A percentile compares a stretch with the other conserved stretches of the same genome.
These are phyloP conservation scores for Epichloe sylvatica DNA, from an alignment of 2,329 filamentous ascomycete species.

Conservation along the genomic window DNA sequence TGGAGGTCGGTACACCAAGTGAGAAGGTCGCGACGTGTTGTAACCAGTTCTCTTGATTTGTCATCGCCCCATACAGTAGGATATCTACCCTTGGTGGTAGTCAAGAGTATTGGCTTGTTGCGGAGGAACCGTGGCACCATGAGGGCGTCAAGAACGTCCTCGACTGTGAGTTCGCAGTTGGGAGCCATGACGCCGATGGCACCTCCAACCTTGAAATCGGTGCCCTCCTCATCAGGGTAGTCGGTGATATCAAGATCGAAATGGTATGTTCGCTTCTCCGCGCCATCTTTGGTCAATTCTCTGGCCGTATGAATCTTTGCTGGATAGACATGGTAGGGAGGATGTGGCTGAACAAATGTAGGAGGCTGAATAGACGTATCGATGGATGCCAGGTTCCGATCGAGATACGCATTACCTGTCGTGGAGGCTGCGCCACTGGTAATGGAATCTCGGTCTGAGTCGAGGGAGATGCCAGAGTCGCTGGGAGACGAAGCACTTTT, in stretches of 20 bases:
- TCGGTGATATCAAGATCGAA: slow-evolving; percentile 95
- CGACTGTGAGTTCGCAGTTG: slow-evolving; percentile 63
- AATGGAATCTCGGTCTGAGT: slow-evolving; percentile 17
- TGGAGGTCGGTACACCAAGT: slow-evolving; percentile 94
- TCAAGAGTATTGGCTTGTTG: slow-evolving; percentile 67
- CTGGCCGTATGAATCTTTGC: slow-evolving; percentile 76
- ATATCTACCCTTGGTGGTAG: slow-evolving; percentile 74
- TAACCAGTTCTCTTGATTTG: slow-evolving; percentile 67
- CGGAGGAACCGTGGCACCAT: slow-evolving; percentile 69
- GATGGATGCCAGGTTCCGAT: slow-evolving; percentile 19
- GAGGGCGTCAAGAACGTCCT: slow-evolving; percentile 71
- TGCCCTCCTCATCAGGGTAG: slow-evolving; percentile 70
- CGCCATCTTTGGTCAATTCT: slow-evolving; percentile 74
- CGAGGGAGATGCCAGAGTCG: slow-evolving; percentile 35
- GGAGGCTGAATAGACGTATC: slow-evolving; percentile 61
- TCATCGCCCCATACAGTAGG: slow-evolving; percentile 97
- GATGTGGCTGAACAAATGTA: slow-evolving; percentile 83
- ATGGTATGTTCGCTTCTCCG: slow-evolving; percentile 94
- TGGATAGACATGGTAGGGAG: slow-evolving; percentile 80
- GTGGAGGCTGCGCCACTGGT: slow-evolving; percentile 17
- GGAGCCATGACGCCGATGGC: slow-evolving; percentile 88
- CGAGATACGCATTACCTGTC: slow-evolving; percentile 10
- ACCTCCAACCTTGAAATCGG: slow-evolving; percentile 93
- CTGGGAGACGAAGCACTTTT: slow-evolving; percentile 25
- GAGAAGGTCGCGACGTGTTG: slow-evolving; percentile 79